Base-by-base conservation (phyloP, 1,284 basidiomycete species). In the Rhodotorula glutinis region DNA sequence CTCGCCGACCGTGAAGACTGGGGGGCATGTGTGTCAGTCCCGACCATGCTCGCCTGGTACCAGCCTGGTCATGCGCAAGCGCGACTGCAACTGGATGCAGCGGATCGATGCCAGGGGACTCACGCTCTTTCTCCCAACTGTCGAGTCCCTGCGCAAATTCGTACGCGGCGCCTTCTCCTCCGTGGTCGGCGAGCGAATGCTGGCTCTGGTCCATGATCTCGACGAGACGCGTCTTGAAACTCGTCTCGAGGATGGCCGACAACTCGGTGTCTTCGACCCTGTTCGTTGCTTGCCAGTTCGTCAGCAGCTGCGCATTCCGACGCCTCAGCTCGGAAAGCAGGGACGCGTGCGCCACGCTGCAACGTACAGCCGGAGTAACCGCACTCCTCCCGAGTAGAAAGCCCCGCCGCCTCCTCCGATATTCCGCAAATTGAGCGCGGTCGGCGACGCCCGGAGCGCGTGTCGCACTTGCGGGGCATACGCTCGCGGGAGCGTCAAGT, bases 201-300 rank as follows among this genome's bases (percentile, higher is more conserved):
- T 76, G 73, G 25, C 72, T 74, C 46, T 76, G 75, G 58, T 77
- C 76, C 69, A 77, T 75, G n/a, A 77, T 69, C 61, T 76, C 73
- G 30, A 70, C 47, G 19, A 77, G 53, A 27, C 76, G 67, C 27
- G 72, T 62, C 27, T 55, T 63, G 67, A 76, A 76, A 5, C 75
- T 64, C 3, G 61, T 59, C 27, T 75, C 60, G 29, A 77, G 65
- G 29, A 70, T 66, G 16, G 60, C 41, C 16, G 63, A 65, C 25
- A 77, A 69, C 30, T 60, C 54, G 7, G 67, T 29, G 53, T 75
- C 75, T 46, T 75, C 76, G 52, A 71, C 72, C n/a, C 76, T 76
- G 67, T 33, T 9, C 4, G 17, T 9, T 4, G 43, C 9, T 16
- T 10, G 21, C 9, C 43, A 38, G 43, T 16, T 7, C 3, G 11